Conservation (phyloP, 108 stramenopile genomes). For the Stephanodiscus minutulus region DNA sequence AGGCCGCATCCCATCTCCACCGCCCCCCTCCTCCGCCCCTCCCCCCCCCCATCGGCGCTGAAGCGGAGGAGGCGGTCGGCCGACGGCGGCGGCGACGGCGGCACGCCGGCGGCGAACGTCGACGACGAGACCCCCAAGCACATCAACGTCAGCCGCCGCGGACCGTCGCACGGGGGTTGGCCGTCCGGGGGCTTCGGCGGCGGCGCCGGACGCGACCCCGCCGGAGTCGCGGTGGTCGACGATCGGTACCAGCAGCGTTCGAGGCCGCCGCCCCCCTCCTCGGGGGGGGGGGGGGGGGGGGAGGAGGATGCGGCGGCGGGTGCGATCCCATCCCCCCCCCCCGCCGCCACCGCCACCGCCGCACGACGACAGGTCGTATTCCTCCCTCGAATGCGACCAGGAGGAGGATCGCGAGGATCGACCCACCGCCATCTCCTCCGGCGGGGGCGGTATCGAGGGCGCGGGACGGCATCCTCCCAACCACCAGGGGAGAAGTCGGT, state of each 20-base stretch:
- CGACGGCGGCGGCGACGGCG: not conserved
- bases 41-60: too few species aligned
- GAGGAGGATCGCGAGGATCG: slow-evolving; percentile 1
- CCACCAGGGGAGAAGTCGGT: not conserved
- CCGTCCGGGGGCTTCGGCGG: too few species aligned
- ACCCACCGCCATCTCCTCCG: not conserved
- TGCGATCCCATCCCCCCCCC: too few species aligned
- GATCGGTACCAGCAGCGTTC: not conserved
- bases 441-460: not conserved
- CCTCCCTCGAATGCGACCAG: not conserved
- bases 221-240: not conserved
- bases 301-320: not conserved
- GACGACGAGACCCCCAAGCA: slow-evolving; percentile 29
- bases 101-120: not conserved
- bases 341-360: not conserved
- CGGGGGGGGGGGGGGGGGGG: not conserved
- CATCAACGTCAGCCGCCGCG: slow-evolving; percentile 8
- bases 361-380: not conserved
- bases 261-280: too few species aligned
- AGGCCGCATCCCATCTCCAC: not conserved
- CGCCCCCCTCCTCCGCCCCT: too few species aligned
- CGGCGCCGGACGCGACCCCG: too few species aligned
- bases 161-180: too few species aligned
- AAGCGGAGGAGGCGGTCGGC: not conserved
- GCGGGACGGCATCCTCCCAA: not conserved